Evolutionary conservation across 2,329 filamentous ascomycete species (phyloP), one percentile per base, ranked within the genome.

Genomic region (Zasmidium citrigriseum): DNA sequence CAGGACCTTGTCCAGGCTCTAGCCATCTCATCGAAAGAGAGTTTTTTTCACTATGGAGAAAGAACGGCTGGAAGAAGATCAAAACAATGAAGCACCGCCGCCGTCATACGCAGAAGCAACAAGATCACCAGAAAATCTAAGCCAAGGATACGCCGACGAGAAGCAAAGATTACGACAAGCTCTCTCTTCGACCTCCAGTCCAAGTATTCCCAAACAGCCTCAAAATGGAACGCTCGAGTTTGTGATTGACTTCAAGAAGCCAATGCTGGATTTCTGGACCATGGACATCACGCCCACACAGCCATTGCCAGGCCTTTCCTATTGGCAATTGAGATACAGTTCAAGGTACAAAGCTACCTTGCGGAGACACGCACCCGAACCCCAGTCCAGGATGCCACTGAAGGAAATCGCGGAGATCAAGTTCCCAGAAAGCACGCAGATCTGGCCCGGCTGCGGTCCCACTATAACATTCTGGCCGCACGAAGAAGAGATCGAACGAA

Each of bases 361-460:
- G 50, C 50, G 23, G 22, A 41, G 50, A n/a, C 29, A 27, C 5
- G 38, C n/a, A 11, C 38, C 50, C 2, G 20, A 12, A 25, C 11
- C 11, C 2, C 16, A 23, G n/a, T 16, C 34, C 22, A 45, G 16
- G 7, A 14, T 38, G 22, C 18, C 29, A 2, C 9, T 12, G 11
- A 52, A n/a, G 2, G 20, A 50, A 51, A 29, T 56, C 29, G 54
- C 54, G 20, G 54, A 56, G 23, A 27, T 56, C 27, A 56, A 56
- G n/a, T 56, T 49, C 29, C 54, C 54, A 2, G 47, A 49, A 18
- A 25, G 4, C 23, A 27, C 45, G 22, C 16, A 23, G 11, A 45
- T 54, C 41, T 45, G 34, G 41, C 45, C 54, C 7, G 46, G 25
- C 21, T 48, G 46, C 34, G 46, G 54, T 7, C 54, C 54, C 12